Percentiles rank a stretch among this genome's conserved stretches.
Evolutionary conservation across 2,329 filamentous ascomycete genomes (phyloP).

Genomic region (Sclerotinia sclerotiorum): DNA sequence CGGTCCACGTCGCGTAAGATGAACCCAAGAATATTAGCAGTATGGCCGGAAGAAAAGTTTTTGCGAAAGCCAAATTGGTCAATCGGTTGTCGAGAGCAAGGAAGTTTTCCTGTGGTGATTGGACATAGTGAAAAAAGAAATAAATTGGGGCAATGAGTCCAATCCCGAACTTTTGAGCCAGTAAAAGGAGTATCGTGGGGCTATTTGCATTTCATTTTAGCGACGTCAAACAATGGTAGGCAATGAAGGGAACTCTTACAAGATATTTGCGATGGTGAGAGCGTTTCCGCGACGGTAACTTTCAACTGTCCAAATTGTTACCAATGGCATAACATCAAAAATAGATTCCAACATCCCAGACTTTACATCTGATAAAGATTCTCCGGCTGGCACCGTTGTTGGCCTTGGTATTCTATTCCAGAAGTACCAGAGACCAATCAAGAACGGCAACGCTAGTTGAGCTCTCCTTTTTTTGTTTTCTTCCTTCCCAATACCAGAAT

Average conservation of each 20-base stretch:
- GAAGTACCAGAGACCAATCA: constrained; percentile 3
- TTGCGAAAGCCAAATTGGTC: constrained; percentile 36
- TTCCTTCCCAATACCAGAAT: constrained; percentile 19
- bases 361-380: background rate
- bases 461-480: constrained; percentile 14
- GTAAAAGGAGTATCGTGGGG: background rate
- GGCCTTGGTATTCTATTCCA: background rate
- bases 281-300: constrained; percentile 34
- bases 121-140: constrained; percentile 43
- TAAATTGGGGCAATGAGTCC: constrained; percentile 42
- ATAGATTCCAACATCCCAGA: background rate
- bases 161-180: constrained; percentile 37
- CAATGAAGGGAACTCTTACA: constrained; percentile 25
- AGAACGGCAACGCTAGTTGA: constrained; percentile 8
- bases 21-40: constrained; percentile 37
- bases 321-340: constrained; percentile 23
- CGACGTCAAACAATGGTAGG: constrained; percentile 30
- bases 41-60: constrained; percentile 39
- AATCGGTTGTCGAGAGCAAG: constrained; percentile 41
- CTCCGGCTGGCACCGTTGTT: background rate
- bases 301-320: constrained; percentile 36
- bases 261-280: constrained; percentile 26
- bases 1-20: constrained; percentile 32
- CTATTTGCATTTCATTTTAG: constrained; percentile 28
- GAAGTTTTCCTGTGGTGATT: constrained; percentile 41